These are phyloP conservation scores for Coleophoma eucalyptorum DNA, from an alignment of 2,329 filamentous ascomycete genomes.

Conservation along the genomic window DNA sequence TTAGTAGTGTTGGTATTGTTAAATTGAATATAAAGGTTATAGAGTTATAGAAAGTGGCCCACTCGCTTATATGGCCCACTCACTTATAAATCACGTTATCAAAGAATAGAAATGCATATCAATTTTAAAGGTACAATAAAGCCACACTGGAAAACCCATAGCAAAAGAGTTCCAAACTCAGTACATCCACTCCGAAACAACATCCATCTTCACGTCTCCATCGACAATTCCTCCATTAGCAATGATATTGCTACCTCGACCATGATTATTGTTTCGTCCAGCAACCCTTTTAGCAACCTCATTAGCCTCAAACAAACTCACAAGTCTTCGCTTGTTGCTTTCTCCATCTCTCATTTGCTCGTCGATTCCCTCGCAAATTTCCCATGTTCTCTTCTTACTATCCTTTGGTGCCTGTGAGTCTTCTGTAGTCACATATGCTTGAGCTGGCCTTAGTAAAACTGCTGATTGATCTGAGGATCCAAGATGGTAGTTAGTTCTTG, in stretches of 20 bases:
- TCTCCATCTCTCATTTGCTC: slow-evolving; percentile 10
- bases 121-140: too few relatives aligned
- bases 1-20: too few relatives aligned
- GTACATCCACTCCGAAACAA: slow-evolving; percentile 16
- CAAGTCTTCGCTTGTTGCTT: slow-evolving; percentile 44
- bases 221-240: slow-evolving; percentile 16
- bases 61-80: too few relatives aligned
- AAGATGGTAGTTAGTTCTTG: slow-evolving; percentile 15
- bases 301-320: slow-evolving; percentile 55
- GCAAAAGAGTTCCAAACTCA: background rate
- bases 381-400: slow-evolving; percentile 27
- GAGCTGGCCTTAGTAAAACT: slow-evolving; percentile 4
- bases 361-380: slow-evolving; percentile 30
- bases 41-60: too few relatives aligned
- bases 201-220: slow-evolving; percentile 12
- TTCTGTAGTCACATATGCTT: slow-evolving; percentile 2
- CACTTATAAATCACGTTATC: too few relatives aligned
- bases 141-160: too few relatives aligned
- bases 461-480: slow-evolving; percentile 2
- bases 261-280: slow-evolving; percentile 3
- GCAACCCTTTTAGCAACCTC: slow-evolving; percentile 48
- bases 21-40: too few relatives aligned
- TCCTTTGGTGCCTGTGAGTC: slow-evolving; percentile 5
- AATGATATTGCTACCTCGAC: slow-evolving; percentile 11
- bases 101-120: too few relatives aligned